phyloP scores from a whole-genome alignment of 225 moss, liverwort and hornwort genomes.

The Climacium dendroides region DNA sequence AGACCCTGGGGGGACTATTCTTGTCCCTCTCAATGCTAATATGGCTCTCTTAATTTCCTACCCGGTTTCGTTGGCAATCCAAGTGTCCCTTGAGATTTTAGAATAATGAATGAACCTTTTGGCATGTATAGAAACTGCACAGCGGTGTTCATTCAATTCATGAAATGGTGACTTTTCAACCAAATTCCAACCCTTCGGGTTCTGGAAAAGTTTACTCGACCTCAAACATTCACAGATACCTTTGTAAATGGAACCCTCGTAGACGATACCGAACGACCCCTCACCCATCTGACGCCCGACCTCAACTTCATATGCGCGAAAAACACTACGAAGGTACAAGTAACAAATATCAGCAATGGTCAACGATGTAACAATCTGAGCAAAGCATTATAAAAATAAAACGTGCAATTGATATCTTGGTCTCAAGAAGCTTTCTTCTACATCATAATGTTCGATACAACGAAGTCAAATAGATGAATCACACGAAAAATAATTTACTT shows the following conservation, averaged over 20 bases:
- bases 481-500: neutral
- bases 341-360: neutral
- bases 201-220: neutral
- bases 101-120: neutral
- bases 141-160: neutral
- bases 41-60: neutral
- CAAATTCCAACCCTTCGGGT: neutral
- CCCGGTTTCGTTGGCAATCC: neutral
- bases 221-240: conserved; percentile 20
- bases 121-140: neutral
- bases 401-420: neutral
- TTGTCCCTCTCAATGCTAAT: no score
- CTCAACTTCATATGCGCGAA: conserved; percentile 64
- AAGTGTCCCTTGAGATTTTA: neutral
- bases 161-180: neutral
- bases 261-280: conserved; percentile 87
- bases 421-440: neutral
- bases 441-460: neutral
- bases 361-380: neutral
- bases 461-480: neutral
- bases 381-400: neutral
- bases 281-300: conserved; percentile 87
- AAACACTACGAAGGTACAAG: conserved; percentile 32
- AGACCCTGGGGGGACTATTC: neutral
- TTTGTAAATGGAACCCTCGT: conserved; percentile 73